Evolutionary conservation across 2,329 filamentous ascomycete species (phyloP).

Genomic region (Lachnellula willkommii): DNA sequence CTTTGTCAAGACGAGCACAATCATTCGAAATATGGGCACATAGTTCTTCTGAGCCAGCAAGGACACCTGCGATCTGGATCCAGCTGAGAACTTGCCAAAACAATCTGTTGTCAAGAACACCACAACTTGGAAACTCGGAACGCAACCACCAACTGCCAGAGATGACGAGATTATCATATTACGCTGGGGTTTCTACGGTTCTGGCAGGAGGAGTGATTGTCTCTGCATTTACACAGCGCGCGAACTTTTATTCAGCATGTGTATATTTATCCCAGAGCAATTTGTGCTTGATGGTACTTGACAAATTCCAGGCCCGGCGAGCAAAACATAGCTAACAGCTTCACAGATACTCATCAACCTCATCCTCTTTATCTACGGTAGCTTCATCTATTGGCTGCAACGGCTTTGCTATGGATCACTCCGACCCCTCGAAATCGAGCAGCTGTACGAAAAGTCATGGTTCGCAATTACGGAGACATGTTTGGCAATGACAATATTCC

Average conservation of each 20-base stretch:
- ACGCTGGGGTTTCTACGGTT: conserved; percentile 64
- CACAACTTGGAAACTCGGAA: background rate
- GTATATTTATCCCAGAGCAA: conserved; percentile 97
- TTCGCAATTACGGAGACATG: conserved; percentile 96
- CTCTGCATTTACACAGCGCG: conserved; percentile 87
- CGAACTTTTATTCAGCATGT: conserved; percentile 97
- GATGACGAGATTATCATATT: conserved; percentile 40
- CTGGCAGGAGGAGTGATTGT: conserved; percentile 79
- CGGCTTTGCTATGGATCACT: conserved; percentile 85
- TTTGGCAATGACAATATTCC: conserved; percentile 96
- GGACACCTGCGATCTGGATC: conserved; percentile 10
- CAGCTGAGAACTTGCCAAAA: conserved; percentile 3
- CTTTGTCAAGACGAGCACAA: background rate
- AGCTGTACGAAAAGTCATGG: conserved; percentile 96
- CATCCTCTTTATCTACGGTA: conserved; percentile 72
- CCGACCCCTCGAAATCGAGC: conserved; percentile 90
- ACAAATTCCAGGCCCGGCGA: background rate
- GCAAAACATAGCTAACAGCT: conserved; percentile 4
- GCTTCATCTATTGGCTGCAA: conserved; percentile 80
- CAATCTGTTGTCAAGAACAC: background rate
- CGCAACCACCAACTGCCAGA: background rate
- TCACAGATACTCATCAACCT: conserved; percentile 83
- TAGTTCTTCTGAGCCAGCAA: conserved; percentile 9
- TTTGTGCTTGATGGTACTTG: conserved; percentile 78
- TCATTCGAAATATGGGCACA: conserved; percentile 20